Evolutionary conservation across 176 grass and related monocot species (phyloP).

Genomic region (Ensete glaucum): DNA sequence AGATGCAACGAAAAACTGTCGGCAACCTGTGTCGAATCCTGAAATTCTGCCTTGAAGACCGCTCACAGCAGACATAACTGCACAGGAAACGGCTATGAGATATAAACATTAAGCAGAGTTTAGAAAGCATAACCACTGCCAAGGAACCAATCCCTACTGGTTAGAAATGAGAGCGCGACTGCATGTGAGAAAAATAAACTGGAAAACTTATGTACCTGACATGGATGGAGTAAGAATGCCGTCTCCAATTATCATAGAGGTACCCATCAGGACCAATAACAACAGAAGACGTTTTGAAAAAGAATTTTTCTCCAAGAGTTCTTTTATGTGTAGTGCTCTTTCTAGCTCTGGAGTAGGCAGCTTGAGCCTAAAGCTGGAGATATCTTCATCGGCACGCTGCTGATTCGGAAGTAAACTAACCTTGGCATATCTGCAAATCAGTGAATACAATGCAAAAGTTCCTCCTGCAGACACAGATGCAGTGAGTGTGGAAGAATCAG

Average conservation of each 20-base stretch:
- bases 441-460: conserved; percentile 81
- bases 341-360: conserved; percentile 85
- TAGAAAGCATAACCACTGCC: neutral
- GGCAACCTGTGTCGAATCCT: conserved; percentile 70
- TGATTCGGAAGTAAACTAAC: conserved; percentile 84
- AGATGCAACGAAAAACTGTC: neutral
- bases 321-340: conserved; percentile 72
- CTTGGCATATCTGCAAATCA: conserved; percentile 96
- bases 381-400: conserved; percentile 78
- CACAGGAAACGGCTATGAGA: conserved; percentile 22
- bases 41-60: conserved; percentile 77
- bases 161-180: neutral
- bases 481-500: neutral
- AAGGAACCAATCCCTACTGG: conserved; percentile 11
- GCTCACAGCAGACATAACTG: conserved; percentile 97
- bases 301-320: conserved; percentile 63
- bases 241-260: conserved; percentile 97
- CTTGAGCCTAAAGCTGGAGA: conserved; percentile 89
- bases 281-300: conserved; percentile 66
- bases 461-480: conserved; percentile 44
- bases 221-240: conserved; percentile 98
- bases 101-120: conserved; percentile 6
- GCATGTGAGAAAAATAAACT: conserved; percentile 16
- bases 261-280: conserved; percentile 90
- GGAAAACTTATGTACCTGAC: conserved; percentile 46